Base-by-base conservation (phyloP, 2,329 filamentous ascomycete species). In the Colletotrichum orchidophilum region DNA sequence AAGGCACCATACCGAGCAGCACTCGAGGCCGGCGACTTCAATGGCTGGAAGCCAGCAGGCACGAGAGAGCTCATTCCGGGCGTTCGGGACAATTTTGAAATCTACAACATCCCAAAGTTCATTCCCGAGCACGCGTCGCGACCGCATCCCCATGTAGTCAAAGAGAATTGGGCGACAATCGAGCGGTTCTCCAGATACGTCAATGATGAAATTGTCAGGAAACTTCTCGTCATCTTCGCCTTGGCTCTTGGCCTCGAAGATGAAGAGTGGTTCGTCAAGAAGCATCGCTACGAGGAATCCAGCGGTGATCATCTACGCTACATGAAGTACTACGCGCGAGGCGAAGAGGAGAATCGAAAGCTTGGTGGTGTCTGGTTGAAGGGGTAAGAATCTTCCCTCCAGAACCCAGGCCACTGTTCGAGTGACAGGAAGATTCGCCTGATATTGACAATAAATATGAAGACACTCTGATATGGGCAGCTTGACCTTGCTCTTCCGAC, bases 401-500 rank as follows among this genome's bases (percentile, higher is more conserved):
- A 15, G n/a, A n/a, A n/a, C n/a, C n/a, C n/a, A n/a, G n/a, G n/a
- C n/a, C n/a, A n/a, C n/a, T n/a, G n/a, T n/a, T 35, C 7, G 8
- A 11, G 33, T 2, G 8, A 35, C 7, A 9, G 2, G 8, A 35
- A 35, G 5, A 46, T 46, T 18, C 9, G 9, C 8, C 2, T 11
- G 21, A 21, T 50, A 50, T 18, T 53, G 42, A 60, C 12, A 7
- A 0, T 39, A 49, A n/a, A 26, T 24, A n/a, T 3, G 1, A 54
- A 74, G 86, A 0, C 86, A 88, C 72, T 87, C 86, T 0, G 86
- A 88, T 71, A 77, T 88, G 8, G 86, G 86, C 0, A 86, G 83
- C 0, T 77, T 89, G 0, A 88, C 87, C 0, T 78, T 89, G 6
- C 81, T 90, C 0, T 89, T 90, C 79, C 83, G 86, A 1, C 87